phyloP scores from a whole-genome alignment of 805 yeast species.

The Spencermartinsiella europaea region DNA sequence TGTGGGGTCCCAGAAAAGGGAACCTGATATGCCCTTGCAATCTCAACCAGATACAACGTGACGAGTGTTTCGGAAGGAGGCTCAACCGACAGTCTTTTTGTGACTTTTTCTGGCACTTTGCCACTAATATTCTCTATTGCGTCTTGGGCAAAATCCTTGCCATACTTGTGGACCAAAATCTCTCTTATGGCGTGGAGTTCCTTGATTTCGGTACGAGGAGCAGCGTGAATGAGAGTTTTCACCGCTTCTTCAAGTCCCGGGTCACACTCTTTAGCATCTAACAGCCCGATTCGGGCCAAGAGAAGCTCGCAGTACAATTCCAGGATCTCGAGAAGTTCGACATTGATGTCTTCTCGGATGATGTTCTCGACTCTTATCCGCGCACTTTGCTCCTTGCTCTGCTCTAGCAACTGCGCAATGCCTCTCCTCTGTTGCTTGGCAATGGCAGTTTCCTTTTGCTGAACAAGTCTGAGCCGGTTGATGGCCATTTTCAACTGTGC shows the following conservation, averaged over 20 bases:
- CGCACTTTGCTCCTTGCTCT: slow-evolving; percentile 78
- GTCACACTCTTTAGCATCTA: slow-evolving; percentile 46
- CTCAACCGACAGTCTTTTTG: slow-evolving; percentile 55
- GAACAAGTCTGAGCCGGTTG: slow-evolving; percentile 62
- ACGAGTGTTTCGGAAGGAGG: slow-evolving; percentile 68
- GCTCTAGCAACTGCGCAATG: slow-evolving; percentile 62
- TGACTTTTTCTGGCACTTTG: slow-evolving; percentile 63
- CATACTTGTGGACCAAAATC: slow-evolving; percentile 55
- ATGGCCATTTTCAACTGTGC: slow-evolving; percentile 58
- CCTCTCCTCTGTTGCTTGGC: slow-evolving; percentile 69
- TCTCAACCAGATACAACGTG: slow-evolving; percentile 65
- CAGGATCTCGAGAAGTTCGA: slow-evolving; percentile 70
- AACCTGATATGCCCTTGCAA: slow-evolving; percentile 72
- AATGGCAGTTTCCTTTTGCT: slow-evolving; percentile 67
- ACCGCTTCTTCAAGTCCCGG: slow-evolving; percentile 72
- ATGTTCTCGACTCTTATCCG: slow-evolving; percentile 77
- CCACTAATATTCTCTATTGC: slow-evolving; percentile 49
- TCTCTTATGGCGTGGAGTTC: slow-evolving; percentile 63
- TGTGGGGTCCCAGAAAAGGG: slow-evolving; percentile 53
- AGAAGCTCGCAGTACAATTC: slow-evolving; percentile 80
- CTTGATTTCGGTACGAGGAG: slow-evolving; percentile 70
- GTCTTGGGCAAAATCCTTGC: slow-evolving; percentile 55
- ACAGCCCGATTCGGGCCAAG: slow-evolving; percentile 64
- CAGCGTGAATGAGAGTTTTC: slow-evolving; percentile 59
- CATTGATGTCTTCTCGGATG: slow-evolving; percentile 73